Evolutionary conservation across 179 eudicot genomes (phyloP).

Genomic region (Beta macrorhiza): DNA sequence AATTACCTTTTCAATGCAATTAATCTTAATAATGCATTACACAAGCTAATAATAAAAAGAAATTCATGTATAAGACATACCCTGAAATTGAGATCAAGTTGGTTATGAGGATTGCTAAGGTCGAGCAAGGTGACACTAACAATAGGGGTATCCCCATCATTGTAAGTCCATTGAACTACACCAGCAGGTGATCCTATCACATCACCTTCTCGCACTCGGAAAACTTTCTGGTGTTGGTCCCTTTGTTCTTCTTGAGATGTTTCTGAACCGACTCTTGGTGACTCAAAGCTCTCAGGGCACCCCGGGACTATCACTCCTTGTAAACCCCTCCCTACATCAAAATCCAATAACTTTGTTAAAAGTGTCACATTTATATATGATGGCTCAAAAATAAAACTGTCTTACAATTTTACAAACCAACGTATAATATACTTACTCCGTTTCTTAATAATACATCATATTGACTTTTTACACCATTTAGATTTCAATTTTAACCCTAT

Average conservation of each 20-base stretch:
- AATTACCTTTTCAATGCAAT: no score
- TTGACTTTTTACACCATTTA: no score
- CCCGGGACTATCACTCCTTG: constrained; percentile 56
- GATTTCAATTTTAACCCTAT: no score
- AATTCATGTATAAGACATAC: constrained; percentile 16
- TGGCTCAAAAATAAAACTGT: not conserved
- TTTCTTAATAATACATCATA: no score
- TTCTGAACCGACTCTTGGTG: constrained; percentile 19
- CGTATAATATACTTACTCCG: no score
- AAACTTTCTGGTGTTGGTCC: constrained; percentile 52
- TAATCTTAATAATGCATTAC: no score
- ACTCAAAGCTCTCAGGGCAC: constrained; percentile 57
- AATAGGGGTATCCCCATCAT: constrained; percentile 46
- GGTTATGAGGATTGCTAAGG: constrained; percentile 40
- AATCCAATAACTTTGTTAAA: not conserved
- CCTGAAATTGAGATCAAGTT: constrained; percentile 54
- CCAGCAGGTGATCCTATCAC: constrained; percentile 54
- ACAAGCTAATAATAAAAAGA: no score
- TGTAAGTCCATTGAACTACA: constrained; percentile 49
- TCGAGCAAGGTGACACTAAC: constrained; percentile 44
- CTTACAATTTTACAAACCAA: no score
- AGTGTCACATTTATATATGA: not conserved
- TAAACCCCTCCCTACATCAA: constrained; percentile 48
- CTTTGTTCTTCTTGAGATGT: constrained; percentile 20
- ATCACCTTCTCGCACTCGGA: constrained; percentile 51